A percentile compares a stretch with the other conserved stretches of the same genome.
phyloP scores from a whole-genome alignment of 2,329 filamentous ascomycete genomes.

The Raffaelea arxii region DNA sequence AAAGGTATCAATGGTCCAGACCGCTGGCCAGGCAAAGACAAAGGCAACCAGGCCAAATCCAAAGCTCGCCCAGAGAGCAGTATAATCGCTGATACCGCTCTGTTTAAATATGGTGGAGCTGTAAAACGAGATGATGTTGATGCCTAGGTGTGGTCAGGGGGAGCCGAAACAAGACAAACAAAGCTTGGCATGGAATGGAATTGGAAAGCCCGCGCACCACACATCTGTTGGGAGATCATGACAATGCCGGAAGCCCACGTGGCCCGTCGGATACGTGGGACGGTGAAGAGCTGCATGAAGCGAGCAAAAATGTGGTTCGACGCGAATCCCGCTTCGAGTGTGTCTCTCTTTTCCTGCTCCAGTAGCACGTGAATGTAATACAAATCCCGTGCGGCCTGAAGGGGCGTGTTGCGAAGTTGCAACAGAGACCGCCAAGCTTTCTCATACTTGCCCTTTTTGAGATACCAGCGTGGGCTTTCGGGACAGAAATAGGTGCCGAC shows the following conservation, averaged over 20 bases:
- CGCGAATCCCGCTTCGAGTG: conserved; percentile 15
- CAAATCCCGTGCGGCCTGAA: conserved; percentile 51
- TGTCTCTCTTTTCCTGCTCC: conserved; percentile 44
- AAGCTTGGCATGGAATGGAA: neutral
- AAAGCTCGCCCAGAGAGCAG: conserved; percentile 51
- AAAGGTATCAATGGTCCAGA: conserved; percentile 58
- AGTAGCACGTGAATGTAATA: conserved; percentile 58
- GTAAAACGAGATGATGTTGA: conserved; percentile 71
- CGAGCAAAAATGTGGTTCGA: conserved; percentile 50
- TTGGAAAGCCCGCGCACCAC: conserved; percentile 22
- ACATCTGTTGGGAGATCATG: conserved; percentile 71
- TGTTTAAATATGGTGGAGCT: conserved; percentile 52
- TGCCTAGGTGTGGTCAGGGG: conserved; percentile 16
- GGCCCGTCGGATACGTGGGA: conserved; percentile 59
- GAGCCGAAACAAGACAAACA: neutral
- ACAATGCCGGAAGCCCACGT: conserved; percentile 67
- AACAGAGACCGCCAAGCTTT: conserved; percentile 49
- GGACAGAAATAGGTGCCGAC: conserved; percentile 56
- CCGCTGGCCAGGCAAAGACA: conserved; percentile 52
- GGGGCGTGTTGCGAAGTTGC: conserved; percentile 39
- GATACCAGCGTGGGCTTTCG: conserved; percentile 55
- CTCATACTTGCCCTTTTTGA: conserved; percentile 54
- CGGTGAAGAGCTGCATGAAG: conserved; percentile 56
- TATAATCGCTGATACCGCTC: conserved; percentile 42
- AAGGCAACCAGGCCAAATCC: conserved; percentile 53